phyloP scores from a whole-genome alignment of 2,329 filamentous ascomycete species.

The Mycosphaerella sp. region DNA sequence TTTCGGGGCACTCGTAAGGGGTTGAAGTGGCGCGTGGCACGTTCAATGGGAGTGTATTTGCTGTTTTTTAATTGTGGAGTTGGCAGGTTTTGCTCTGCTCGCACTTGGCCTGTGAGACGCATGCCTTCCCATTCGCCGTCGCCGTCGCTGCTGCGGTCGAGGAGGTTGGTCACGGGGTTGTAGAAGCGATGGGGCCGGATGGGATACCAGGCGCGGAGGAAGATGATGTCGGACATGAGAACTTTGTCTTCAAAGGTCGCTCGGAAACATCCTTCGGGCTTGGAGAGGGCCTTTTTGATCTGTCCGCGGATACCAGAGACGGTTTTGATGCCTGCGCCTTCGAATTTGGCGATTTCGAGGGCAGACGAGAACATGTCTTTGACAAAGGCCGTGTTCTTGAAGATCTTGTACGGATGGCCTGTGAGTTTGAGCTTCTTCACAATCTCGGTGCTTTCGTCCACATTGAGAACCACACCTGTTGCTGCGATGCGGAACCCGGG shows the following conservation, averaged over 20 bases:
- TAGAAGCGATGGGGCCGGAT: conserved; percentile 94
- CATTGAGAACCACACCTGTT: conserved; percentile 85
- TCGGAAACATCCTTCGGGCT: conserved; percentile 91
- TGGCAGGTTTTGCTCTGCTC: conserved; percentile 64
- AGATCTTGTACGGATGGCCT: conserved; percentile 91
- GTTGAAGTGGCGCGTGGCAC: conserved; percentile 47
- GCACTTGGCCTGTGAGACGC: conserved; percentile 89
- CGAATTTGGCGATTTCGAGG: conserved; percentile 96
- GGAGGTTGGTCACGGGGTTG: conserved; percentile 88
- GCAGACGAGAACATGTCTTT: conserved; percentile 95
- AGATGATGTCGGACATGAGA: conserved; percentile 91
- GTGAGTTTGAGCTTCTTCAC: conserved; percentile 99
- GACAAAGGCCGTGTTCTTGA: conserved; percentile 98
- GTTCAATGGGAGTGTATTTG: conserved; percentile 63
- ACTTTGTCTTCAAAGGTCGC: conserved; percentile 99
- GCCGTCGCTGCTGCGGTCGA: conserved; percentile 48
- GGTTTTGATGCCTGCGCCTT: conserved; percentile 90
- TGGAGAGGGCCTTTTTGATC: conserved; percentile 90
- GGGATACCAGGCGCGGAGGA: conserved; percentile 93
- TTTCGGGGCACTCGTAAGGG: conserved; percentile 68
- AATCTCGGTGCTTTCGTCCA: conserved; percentile 93
- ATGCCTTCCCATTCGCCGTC: conserved; percentile 69
- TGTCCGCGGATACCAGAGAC: conserved; percentile 93
- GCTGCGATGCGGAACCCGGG: conserved; percentile 92
- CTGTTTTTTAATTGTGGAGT: conserved; percentile 80